These are phyloP conservation scores for Microthlaspi erraticum DNA, from an alignment of 345 rosid species.

Conservation along the genomic window DNA sequence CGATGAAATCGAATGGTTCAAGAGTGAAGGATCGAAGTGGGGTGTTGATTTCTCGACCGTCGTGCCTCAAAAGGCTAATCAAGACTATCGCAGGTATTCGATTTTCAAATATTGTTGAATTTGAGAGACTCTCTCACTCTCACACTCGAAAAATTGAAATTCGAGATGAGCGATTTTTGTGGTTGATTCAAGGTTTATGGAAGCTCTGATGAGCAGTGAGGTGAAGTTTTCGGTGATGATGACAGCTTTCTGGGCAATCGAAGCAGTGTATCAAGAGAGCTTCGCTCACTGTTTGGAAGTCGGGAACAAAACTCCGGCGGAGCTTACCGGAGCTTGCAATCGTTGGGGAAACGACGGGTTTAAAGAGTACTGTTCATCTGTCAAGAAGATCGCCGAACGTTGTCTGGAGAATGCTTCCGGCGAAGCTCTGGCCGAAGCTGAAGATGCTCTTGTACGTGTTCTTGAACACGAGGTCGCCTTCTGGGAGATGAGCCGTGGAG, in stretches of 20 bases:
- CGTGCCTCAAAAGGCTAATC: conserved; percentile 57
- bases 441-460: conserved; percentile 54
- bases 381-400: conserved; percentile 59
- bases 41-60: conserved; percentile 60
- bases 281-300: conserved; percentile 75
- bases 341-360: conserved; percentile 86
- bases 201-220: conserved; percentile 60
- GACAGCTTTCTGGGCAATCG: conserved; percentile 80
- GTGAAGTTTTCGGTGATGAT: conserved; percentile 58
- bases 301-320: conserved; percentile 57
- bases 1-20: conserved; percentile 85
- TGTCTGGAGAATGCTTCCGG: conserved; percentile 56
- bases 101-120: neutral
- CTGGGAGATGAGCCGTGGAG: conserved; percentile 73
- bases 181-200: conserved; percentile 59
- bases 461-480: conserved; percentile 76
- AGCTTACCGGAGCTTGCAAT: conserved; percentile 62
- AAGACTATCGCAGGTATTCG: conserved; percentile 64
- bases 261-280: conserved; percentile 81
- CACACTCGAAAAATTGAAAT: neutral
- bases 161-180: neutral
- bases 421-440: conserved; percentile 55
- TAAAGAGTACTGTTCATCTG: conserved; percentile 58
- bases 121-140: neutral
- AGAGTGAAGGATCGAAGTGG: conserved; percentile 74